phyloP scores from a whole-genome alignment of 139 green algal genomes.

The Auxenochlorella pyrenoidosa region DNA sequence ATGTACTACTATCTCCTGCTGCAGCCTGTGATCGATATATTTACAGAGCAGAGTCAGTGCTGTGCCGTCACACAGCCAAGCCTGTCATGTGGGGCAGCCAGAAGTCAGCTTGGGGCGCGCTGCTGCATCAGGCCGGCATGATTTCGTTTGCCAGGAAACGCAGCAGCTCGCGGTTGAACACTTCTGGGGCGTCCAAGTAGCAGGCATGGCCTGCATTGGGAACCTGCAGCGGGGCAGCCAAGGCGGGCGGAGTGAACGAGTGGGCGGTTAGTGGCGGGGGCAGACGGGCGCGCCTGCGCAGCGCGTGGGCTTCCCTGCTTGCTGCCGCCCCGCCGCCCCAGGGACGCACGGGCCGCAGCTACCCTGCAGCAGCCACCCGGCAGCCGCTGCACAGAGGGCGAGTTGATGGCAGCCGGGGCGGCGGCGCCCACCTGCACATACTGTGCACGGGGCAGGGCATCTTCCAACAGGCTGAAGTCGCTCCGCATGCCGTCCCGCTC shows the following conservation, averaged over 20 bases:
- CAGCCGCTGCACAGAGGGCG: no score
- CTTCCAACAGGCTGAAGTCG: conserved; percentile 23
- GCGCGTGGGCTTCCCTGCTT: no score
- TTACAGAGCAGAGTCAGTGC: no score
- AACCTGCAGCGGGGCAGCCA: neutral
- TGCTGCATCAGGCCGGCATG: neutral
- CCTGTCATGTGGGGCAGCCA: neutral
- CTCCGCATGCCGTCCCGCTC: conserved; percentile 25
- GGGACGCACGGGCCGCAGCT: no score
- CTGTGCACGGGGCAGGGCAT: neutral
- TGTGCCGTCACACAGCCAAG: no score
- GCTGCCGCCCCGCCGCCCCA: no score
- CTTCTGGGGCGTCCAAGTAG: conserved; percentile 28
- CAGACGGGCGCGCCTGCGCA: neutral
- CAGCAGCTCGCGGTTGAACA: conserved; percentile 35
- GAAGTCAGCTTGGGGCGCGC: neutral
- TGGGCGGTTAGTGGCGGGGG: neutral
- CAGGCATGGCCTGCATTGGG: conserved; percentile 32
- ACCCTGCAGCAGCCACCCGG: no score
- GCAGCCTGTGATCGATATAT: no score
- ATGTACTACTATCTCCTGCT: no score
- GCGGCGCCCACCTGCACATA: conserved; percentile 3
- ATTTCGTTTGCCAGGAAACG: conserved; percentile 32
- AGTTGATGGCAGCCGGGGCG: no score
- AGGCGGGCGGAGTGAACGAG: no score